A percentile compares a stretch with the other conserved stretches of the same genome.
These are phyloP conservation scores for Erysimum pusillum DNA, from an alignment of 441 rosid genomes.

Conservation along the genomic window DNA sequence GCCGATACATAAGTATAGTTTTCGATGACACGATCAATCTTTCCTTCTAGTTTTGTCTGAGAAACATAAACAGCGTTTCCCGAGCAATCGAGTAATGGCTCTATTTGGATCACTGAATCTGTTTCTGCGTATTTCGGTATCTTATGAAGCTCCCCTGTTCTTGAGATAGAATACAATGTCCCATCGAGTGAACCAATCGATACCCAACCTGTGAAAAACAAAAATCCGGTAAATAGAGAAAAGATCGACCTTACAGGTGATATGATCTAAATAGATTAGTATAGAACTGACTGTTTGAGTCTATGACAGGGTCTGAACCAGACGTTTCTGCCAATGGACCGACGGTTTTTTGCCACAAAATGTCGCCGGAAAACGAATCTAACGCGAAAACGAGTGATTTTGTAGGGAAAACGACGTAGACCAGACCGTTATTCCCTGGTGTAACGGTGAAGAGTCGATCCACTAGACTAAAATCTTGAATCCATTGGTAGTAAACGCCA, in stretches of 20 bases:
- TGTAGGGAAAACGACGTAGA: conserved; percentile 67
- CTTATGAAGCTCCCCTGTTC: conserved; percentile 64
- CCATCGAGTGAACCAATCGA: conserved; percentile 91
- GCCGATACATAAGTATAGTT: conserved; percentile 62
- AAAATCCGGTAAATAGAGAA: not conserved
- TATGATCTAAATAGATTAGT: not conserved
- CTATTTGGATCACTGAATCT: conserved; percentile 65
- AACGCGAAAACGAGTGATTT: conserved; percentile 67
- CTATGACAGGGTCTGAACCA: conserved; percentile 61
- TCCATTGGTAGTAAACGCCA: conserved; percentile 72
- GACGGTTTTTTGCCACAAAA: conserved; percentile 69
- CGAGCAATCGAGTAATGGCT: conserved; percentile 79
- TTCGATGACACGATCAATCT: conserved; percentile 49
- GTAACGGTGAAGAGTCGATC: conserved; percentile 66
- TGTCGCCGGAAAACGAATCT: conserved; percentile 69
- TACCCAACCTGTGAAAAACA: conserved; percentile 64
- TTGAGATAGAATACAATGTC: conserved; percentile 77
- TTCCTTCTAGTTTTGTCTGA: conserved; percentile 73
- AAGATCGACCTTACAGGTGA: conserved; percentile 3
- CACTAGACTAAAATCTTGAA: conserved; percentile 72
- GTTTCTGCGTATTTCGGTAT: conserved; percentile 49
- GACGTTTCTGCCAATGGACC: conserved; percentile 67
- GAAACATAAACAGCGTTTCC: conserved; percentile 76
- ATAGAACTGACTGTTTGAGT: conserved; percentile 64
- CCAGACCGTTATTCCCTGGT: conserved; percentile 77